Conservation (phyloP, 768 basidiomycete species). For the Suillus hirtellus region DNA sequence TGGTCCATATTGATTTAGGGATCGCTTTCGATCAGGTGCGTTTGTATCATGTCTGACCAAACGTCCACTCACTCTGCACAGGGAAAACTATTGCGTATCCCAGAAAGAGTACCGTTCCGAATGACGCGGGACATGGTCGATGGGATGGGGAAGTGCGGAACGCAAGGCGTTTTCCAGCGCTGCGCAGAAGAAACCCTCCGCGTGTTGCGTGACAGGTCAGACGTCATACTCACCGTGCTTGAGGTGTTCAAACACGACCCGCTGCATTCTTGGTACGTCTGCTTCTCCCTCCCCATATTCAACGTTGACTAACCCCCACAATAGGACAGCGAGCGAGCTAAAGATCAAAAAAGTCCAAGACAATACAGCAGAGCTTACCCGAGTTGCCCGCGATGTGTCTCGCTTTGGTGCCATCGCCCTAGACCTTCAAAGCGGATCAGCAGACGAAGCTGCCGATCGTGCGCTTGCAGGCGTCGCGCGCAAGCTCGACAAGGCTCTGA, state of each 20-base stretch:
- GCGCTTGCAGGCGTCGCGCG: slow-evolving; percentile 77
- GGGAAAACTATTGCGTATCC: slow-evolving; percentile 78
- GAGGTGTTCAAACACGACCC: slow-evolving; percentile 98
- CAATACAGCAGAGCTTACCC: slow-evolving; percentile 30
- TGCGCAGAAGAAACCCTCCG: slow-evolving; percentile 95
- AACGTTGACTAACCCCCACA: not conserved
- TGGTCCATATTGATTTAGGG: slow-evolving; percentile 95
- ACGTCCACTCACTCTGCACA: slow-evolving; percentile 29
- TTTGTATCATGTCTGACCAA: not conserved
- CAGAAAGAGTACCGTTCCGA: slow-evolving; percentile 92
- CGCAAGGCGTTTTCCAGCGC: slow-evolving; percentile 91
- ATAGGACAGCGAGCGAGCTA: slow-evolving; percentile 76
- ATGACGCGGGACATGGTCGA: slow-evolving; percentile 94
- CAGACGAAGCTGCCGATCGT: slow-evolving; percentile 87
- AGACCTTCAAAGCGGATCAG: slow-evolving; percentile 63
- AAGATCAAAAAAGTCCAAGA: slow-evolving; percentile 69
- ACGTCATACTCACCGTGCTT: slow-evolving; percentile 89
- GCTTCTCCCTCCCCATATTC: not conserved
- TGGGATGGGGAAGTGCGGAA: slow-evolving; percentile 87
- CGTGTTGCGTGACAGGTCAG: slow-evolving; percentile 82
- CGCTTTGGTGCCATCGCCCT: slow-evolving; percentile 51
- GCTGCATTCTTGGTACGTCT: slow-evolving; percentile 80
- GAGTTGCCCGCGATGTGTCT: slow-evolving; percentile 24
- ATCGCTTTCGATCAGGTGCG: slow-evolving; percentile 93
- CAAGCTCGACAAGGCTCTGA: slow-evolving; percentile 83